Evolutionary conservation across 73 alveolate species (phyloP), one percentile per base, ranked within the genome.

Genomic region (Stentor roeselii): DNA sequence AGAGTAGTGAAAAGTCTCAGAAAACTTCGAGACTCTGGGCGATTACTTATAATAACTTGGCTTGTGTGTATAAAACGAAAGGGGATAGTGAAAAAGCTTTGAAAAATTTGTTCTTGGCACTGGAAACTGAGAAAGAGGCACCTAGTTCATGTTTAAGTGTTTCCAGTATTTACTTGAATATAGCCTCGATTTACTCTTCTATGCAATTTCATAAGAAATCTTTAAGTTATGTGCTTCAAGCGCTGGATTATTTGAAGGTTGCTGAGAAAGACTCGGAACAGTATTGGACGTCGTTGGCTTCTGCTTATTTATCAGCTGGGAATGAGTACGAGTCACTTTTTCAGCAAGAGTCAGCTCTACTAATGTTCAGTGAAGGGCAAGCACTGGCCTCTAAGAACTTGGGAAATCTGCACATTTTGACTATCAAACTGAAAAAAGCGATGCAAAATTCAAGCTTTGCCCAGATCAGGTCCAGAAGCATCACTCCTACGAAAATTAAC

Each of bases 101-200:
- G 21, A 6, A 50, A 50, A 27, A 21, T 67, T 32, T 67, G 2
- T 11, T 27, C 11, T 36, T 27, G 37, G 80, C 80, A 27, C 34
- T 67, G 41, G 41, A n/a, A 67, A 14, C 27, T 32, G 80, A 34
- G 34, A 67, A n/a, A 21, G 34, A 34, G n/a, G n/a, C n/a, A 32
- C 34, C 34, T 11, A 21, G 27, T 21, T 21, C 41, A 2, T 30
- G 14, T 67, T 27, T 40, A 32, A 34, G 34, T 67, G 34, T 67
- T 14, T 96, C 98, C 30, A 97, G 94, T 58, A 93, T 96, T 3
- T 98, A 95, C 83, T 76, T 95, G 78, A 91, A 95, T 83, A 82
- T 95, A 74, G 91, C 97, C 75, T 96, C 98, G 3, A 95, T 92
- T 2, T 75, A 90, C 3, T 89, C 96, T 1, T 83, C 86, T 61